These are phyloP conservation scores for Narthecium ossifragum DNA, from an alignment of 106 monocot species.

Conservation along the genomic window DNA sequence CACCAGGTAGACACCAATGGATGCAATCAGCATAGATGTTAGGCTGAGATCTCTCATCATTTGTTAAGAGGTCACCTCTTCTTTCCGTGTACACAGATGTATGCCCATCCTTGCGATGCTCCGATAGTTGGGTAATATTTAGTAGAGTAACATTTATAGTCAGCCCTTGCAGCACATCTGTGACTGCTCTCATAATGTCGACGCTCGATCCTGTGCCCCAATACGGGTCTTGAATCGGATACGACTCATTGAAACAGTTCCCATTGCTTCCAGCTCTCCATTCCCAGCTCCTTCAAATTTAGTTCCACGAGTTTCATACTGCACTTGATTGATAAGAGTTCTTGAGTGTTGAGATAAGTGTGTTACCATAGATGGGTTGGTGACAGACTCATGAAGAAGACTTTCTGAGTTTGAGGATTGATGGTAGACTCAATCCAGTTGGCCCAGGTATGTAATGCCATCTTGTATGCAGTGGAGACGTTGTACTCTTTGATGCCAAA, in stretches of 20 bases:
- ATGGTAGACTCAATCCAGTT: slow-evolving; percentile 25
- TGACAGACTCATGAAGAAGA: slow-evolving; percentile 41
- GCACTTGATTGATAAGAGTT: too few species aligned
- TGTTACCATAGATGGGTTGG: slow-evolving; percentile 34
- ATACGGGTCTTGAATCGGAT: slow-evolving; percentile 7
- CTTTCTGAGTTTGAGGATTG: slow-evolving; percentile 22
- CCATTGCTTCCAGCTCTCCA: slow-evolving; percentile 24
- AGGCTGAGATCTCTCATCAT: slow-evolving; percentile 19
- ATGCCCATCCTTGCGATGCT: slow-evolving; percentile 32
- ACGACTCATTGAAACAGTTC: slow-evolving; percentile 31
- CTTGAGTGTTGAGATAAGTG: too few species aligned
- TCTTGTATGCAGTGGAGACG: slow-evolving; percentile 22
- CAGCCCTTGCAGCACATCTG: slow-evolving; percentile 12
- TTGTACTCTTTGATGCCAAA: slow-evolving; percentile 13
- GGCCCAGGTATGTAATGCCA: slow-evolving; percentile 25
- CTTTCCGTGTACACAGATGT: slow-evolving; percentile 32
- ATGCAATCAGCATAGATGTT: slow-evolving; percentile 30
- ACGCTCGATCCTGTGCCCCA: slow-evolving; percentile 26
- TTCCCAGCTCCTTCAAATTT: slow-evolving; percentile 20
- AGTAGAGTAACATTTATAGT: slow-evolving; percentile 24
- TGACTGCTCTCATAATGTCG: slow-evolving; percentile 17
- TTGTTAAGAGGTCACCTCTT: slow-evolving; percentile 29
- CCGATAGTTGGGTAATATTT: slow-evolving; percentile 38
- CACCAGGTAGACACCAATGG: slow-evolving; percentile 48
- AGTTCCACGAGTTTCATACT: background rate